Percentiles rank a stretch among this genome's conserved stretches.
These are phyloP conservation scores for Solanum rostratum DNA, from an alignment of 257 asterid species.

Conservation along the genomic window DNA sequence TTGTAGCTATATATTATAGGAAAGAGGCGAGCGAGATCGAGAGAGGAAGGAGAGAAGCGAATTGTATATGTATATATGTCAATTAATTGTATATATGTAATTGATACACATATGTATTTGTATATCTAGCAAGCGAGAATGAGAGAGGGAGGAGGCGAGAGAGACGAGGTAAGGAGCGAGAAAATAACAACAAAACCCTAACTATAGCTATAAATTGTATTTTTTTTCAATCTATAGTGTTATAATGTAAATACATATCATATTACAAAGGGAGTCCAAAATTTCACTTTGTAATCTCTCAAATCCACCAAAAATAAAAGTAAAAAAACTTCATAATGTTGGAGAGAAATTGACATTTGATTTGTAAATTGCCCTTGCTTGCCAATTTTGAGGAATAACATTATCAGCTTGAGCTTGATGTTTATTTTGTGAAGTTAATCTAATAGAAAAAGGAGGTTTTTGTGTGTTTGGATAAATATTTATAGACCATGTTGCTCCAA, in stretches of 20 bases:
- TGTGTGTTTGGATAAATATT: neutral
- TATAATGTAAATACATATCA: too few relatives aligned
- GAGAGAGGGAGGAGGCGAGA: too few relatives aligned
- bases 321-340: neutral
- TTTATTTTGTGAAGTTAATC: neutral
- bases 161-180: too few relatives aligned
- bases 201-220: too few relatives aligned
- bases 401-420: neutral
- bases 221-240: rapidly evolving
- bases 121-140: too few relatives aligned
- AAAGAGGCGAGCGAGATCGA: too few relatives aligned
- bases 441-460: constrained; percentile 1
- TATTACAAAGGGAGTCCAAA: neutral
- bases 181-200: too few relatives aligned
- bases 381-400: neutral
- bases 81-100: too few relatives aligned
- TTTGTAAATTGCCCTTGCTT: neutral
- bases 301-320: neutral
- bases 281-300: neutral
- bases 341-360: neutral
- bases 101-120: too few relatives aligned
- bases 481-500: constrained; percentile 7
- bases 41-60: too few relatives aligned
- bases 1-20: too few relatives aligned
- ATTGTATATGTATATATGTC: too few relatives aligned